Conservation (phyloP, 331 rosid species). For the Malus hybrid region DNA sequence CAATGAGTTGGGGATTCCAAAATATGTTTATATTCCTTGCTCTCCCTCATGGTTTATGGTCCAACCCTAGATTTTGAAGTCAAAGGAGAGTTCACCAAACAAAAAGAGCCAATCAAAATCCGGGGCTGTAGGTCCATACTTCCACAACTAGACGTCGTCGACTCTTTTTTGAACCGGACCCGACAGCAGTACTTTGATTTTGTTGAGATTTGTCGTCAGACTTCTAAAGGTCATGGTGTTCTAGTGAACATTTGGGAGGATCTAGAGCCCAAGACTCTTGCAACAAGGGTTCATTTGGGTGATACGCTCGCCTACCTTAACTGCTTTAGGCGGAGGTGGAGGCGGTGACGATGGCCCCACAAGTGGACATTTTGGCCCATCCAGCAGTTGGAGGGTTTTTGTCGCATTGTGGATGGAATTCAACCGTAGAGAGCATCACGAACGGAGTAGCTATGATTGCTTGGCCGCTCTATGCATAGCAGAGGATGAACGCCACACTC, state of each 20-base stretch:
- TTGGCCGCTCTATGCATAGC: slow-evolving; percentile 59
- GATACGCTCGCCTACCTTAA: slow-evolving; percentile 27
- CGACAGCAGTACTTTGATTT: slow-evolving; percentile 1
- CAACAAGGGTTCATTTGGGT: slow-evolving; percentile 60
- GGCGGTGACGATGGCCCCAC: slow-evolving; percentile 21
- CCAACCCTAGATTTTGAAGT: slow-evolving; percentile 14
- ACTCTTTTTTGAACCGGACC: slow-evolving; percentile 7
- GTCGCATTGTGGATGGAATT: slow-evolving; percentile 64
- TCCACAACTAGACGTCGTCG: slow-evolving; percentile 3
- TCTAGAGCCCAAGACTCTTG: slow-evolving; percentile 13
- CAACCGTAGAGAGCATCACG: slow-evolving; percentile 34
- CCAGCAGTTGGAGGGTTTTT: neutral
- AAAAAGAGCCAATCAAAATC: slow-evolving; percentile 11
- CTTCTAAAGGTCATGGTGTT: slow-evolving; percentile 18
- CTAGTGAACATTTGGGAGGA: slow-evolving; percentile 34
- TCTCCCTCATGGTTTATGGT: neutral
- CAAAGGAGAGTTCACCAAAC: slow-evolving; percentile 10
- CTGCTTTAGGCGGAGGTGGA: no score
- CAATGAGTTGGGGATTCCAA: slow-evolving; percentile 22
- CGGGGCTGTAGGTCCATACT: slow-evolving; percentile 27
- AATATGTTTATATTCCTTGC: slow-evolving; percentile 15
- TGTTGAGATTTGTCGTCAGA: neutral
- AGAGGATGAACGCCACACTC: slow-evolving; percentile 40
- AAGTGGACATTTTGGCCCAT: slow-evolving; percentile 38
- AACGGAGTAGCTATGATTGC: slow-evolving; percentile 46